Evolutionary conservation across 2,329 filamentous ascomycete species (phyloP).

Genomic region (Colletotrichum caudatum): DNA sequence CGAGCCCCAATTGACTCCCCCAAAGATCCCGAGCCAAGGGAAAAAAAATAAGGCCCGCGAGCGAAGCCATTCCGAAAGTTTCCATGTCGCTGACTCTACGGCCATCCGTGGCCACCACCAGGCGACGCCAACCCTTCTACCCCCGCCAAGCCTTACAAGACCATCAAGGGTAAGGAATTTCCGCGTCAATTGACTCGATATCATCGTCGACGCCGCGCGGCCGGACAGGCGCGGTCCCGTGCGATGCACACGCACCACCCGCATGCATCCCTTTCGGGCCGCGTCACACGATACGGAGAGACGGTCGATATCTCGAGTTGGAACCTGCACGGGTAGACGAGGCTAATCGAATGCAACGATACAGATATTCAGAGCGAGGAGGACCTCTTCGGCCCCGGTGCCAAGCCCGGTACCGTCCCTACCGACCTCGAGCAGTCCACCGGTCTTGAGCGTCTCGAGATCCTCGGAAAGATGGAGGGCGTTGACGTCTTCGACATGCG

Average conservation of each 20-base stretch:
- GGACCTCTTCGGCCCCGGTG: slow-evolving; percentile 90
- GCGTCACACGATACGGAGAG: slow-evolving; percentile 30
- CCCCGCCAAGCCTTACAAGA: slow-evolving; percentile 58
- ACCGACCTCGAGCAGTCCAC: slow-evolving; percentile 96
- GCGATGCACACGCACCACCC: slow-evolving; percentile 13
- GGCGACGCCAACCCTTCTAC: slow-evolving; percentile 54
- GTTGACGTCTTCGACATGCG: slow-evolving; percentile 98
- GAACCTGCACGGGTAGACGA: background rate
- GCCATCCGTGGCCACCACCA: slow-evolving; percentile 41
- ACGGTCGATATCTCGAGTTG: slow-evolving; percentile 16
- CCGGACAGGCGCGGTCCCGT: slow-evolving; percentile 26
- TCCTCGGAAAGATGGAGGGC: slow-evolving; percentile 99
- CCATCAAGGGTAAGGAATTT: slow-evolving; percentile 58
- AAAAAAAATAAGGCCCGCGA: slow-evolving; percentile 27
- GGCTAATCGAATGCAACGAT: slow-evolving; percentile 31
- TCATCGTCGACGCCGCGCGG: slow-evolving; percentile 16
- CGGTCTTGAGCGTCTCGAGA: slow-evolving; percentile 97
- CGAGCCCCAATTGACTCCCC: slow-evolving; percentile 47
- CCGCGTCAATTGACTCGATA: slow-evolving; percentile 34
- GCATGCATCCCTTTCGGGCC: slow-evolving; percentile 35
- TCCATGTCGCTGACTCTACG: slow-evolving; percentile 35
- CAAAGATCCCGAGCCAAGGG: slow-evolving; percentile 4
- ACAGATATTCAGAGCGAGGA: slow-evolving; percentile 84
- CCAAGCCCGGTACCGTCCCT: slow-evolving; percentile 83
- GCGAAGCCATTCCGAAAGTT: slow-evolving; percentile 30